Base-by-base conservation (phyloP, 139 green algal genomes). In the Micromonas pusilla region DNA sequence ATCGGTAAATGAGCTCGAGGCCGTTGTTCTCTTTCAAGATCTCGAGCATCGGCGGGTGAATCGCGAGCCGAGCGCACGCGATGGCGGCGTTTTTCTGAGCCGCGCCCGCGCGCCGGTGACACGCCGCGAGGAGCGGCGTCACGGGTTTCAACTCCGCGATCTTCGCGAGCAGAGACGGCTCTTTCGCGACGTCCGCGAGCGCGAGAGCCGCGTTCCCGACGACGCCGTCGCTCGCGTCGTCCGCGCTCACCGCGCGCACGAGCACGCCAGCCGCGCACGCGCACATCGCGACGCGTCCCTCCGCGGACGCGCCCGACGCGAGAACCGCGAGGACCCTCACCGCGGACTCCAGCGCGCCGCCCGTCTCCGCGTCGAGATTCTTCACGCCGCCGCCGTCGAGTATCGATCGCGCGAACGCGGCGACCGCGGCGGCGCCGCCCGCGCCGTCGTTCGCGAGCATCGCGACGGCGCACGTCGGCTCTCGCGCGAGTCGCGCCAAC, bases 11-110 rank as follows among this genome's bases (percentile, higher is more conserved):
- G 13, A 70, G 28, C 30, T 70, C 63, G 13, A 70, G 13, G 63
- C 63, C 63, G 63, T 70, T 70, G 28, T 39, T 39, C 63, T 13
- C 30, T 9, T 36, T 33, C 9, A 70, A 16, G 9, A 16, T 33
- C 9, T 70, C 63, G 9, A 70, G 63, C 63, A 70, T 39, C 28
- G 13, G 9, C 28, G 63, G 19, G 63, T 70, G 63, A 21, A 9
- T 66, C 23, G 72, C 72, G 5, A 78, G 39, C 39, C 72, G 30
- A 30, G 72, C 72, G 39, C 38, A 38, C 30, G 72, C 72, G 26
- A 78, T 78, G 23, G 72, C 72, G 4, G 72, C 72, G 72, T 78
- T 78, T 32, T 78, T 78, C 13, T 78, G 72, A 3, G 72, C 72
- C 26, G 36, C 33, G 33, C 72, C 72, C 39, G 26, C 6, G 20